Conservation (phyloP, 305 asterid species). For the Solanum hybrid region DNA sequence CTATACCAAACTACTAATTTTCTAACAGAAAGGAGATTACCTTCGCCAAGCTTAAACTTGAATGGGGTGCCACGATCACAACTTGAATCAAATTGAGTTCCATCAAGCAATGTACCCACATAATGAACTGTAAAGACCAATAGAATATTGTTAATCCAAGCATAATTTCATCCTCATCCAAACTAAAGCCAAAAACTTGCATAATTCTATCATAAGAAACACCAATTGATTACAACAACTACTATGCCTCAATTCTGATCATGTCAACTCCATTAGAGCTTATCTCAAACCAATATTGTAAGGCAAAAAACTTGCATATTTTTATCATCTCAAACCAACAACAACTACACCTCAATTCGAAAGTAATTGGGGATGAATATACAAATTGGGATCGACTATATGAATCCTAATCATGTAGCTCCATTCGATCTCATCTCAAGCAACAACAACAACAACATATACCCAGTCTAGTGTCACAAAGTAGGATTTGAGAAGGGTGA, state of each 20-base stretch:
- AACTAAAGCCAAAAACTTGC: neutral
- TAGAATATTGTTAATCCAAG: neutral
- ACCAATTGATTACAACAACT: neutral
- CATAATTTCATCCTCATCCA: neutral
- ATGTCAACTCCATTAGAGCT: neutral
- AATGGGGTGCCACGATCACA: constrained; percentile 33
- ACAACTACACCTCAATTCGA: neutral
- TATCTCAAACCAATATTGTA: neutral
- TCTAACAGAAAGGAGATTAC: constrained; percentile 15
- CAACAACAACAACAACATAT: neutral
- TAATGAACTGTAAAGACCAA: constrained; percentile 44
- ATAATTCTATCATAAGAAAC: neutral
- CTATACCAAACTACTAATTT: neutral
- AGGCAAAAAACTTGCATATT: neutral
- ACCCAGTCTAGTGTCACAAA: neutral
- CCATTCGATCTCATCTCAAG: neutral
- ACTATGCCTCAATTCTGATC: neutral
- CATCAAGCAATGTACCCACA: constrained; percentile 48
- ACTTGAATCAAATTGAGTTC: constrained; percentile 51
- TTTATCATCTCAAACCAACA: neutral
- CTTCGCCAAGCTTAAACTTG: constrained; percentile 46
- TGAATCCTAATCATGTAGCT: neutral
- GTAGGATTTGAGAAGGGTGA: neutral
- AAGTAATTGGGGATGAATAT: neutral
- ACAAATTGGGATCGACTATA: neutral